phyloP scores from a whole-genome alignment of 176 grass and related monocot genomes.

The Areca catechu region DNA sequence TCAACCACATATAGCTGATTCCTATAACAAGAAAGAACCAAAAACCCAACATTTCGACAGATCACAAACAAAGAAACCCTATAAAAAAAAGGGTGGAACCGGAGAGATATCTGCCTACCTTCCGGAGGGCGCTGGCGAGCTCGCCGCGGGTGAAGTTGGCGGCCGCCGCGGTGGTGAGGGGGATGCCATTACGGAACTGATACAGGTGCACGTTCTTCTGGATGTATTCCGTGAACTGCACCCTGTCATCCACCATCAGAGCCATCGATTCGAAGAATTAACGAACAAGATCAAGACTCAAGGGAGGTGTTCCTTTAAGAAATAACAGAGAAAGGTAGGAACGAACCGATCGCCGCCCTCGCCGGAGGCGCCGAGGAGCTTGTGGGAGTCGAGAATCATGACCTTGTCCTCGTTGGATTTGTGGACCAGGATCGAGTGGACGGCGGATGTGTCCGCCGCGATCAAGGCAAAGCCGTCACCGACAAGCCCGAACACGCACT shows the following conservation, averaged over 20 bases:
- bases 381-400: conserved; percentile 91
- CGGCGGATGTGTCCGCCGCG: conserved; percentile 78
- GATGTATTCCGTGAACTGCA: conserved; percentile 98
- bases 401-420: conserved; percentile 94
- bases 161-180: conserved; percentile 73
- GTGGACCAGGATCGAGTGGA: conserved; percentile 70
- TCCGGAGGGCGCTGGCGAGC: conserved; percentile 83
- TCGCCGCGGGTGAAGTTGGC: conserved; percentile 96
- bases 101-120: conserved; percentile 27
- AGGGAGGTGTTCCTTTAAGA: not conserved
- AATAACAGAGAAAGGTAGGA: not conserved
- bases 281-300: not conserved
- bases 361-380: conserved; percentile 97
- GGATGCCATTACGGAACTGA: conserved; percentile 89
- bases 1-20: too few relatives aligned
- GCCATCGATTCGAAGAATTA: too few relatives aligned
- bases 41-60: too few relatives aligned
- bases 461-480: conserved; percentile 80
- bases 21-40: too few relatives aligned
- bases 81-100: not conserved
- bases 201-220: conserved; percentile 99
- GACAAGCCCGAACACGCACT: conserved; percentile 76
- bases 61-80: not conserved
- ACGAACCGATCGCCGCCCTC: conserved; percentile 80
- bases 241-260: conserved; percentile 30